Conservation (phyloP, 2,329 filamentous ascomycete genomes). For the Apiospora saccharicola region DNA sequence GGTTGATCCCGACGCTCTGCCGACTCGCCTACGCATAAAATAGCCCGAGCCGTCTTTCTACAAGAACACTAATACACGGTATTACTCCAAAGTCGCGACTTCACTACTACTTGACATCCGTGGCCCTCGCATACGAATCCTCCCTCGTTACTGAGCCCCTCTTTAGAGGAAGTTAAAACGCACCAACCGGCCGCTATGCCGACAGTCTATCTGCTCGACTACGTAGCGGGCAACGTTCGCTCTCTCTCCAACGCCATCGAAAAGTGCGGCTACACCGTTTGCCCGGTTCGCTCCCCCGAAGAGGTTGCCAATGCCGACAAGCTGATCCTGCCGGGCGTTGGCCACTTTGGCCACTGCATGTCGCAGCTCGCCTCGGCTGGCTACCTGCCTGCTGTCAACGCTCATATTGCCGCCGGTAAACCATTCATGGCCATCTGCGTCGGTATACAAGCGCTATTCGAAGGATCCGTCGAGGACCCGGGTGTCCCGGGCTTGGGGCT, state of each 20-base stretch:
- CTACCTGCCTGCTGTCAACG: conserved; percentile 81
- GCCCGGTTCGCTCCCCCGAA: conserved; percentile 87
- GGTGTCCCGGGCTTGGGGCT: conserved; percentile 76
- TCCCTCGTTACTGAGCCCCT: neutral
- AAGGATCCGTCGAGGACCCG: conserved; percentile 82
- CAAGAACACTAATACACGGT: too few species aligned
- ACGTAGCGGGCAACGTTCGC: conserved; percentile 95
- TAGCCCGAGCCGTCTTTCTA: too few species aligned
- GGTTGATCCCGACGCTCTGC: neutral
- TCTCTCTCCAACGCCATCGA: conserved; percentile 98
- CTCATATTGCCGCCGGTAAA: conserved; percentile 89
- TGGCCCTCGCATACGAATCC: neutral
- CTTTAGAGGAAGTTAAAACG: neutral
- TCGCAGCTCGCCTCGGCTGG: conserved; percentile 82
- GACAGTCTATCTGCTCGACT: conserved; percentile 81
- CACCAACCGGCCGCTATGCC: conserved; percentile 61
- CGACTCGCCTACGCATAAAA: neutral
- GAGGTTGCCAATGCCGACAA: conserved; percentile 89
- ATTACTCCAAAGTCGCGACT: neutral
- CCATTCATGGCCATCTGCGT: conserved; percentile 99
- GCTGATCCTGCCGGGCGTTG: conserved; percentile 94
- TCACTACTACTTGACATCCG: neutral
- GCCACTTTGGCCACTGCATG: conserved; percentile 96
- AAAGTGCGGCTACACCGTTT: conserved; percentile 89
- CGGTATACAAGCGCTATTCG: conserved; percentile 88